Base-by-base conservation (phyloP, 1,284 basidiomycete genomes). In the Apiotrichum domesticum region DNA sequence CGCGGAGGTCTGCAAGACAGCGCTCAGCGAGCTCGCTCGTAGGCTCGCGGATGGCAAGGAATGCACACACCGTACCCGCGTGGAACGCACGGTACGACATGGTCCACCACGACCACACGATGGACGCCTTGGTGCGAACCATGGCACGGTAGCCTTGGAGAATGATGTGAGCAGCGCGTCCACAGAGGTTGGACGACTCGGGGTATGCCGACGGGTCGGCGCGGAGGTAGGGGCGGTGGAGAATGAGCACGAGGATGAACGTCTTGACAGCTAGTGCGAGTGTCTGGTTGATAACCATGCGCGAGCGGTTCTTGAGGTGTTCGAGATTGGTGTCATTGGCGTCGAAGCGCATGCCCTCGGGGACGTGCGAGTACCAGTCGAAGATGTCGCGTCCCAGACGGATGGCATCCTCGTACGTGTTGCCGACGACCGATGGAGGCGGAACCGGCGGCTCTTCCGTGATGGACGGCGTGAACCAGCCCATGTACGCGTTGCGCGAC, bases 31-130 rank as follows among this genome's bases (percentile, higher is more conserved):
- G 51, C 11, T 64, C 60, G 1, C 68, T 69, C 14, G 65, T 65
- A 1, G 75, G 75, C 39, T 76, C 66, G 42, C 75, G 63, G 43
- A 77, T 71, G 7, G 74, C 73, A 29, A 77, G 55, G 58, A 77
- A 77, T 0, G 75, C 74, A 47, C 71, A 72, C 1, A 77, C 75
- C 0, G 75, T 71, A 21, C 71, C 73, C 6, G 75, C 73, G 57
- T 77, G 75, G 65, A 77, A 77, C 0, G 75, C 72, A 34, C 74
- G 64, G 55, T 71, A 69, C 33, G 67, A 65, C 68, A 72, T 70
- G 8, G 73, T 71, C 72, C 71, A 76, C 69, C 74, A 74, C n/a
- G 67, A 66, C 74, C 74, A 77, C n/a, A 67, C 66, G 14, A 76
- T 68, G 11, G 66, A 67, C 29, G 66, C 60, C 43, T 71, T 71